Evolutionary conservation across 805 yeast species (phyloP), one percentile per base, ranked within the genome.

Genomic region (Candida odintsovae): DNA sequence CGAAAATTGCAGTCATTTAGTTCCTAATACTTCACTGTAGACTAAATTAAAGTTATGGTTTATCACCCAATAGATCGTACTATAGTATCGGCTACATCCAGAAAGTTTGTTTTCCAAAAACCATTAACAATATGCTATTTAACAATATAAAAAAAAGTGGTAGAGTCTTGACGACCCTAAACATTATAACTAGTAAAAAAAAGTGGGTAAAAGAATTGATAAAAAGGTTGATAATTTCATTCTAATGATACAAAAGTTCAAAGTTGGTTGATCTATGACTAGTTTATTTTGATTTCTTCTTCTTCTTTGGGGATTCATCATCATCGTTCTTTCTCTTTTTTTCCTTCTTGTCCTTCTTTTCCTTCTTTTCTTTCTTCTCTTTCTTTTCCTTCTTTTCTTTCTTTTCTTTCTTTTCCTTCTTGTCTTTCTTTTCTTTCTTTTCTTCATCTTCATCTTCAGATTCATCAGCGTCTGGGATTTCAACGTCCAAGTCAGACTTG

Each of bases 361-460:
- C 69, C 64, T 75, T 62, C 64, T 73, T 69, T 45, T 72, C 71
- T 63, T 76, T 63, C 66, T 77, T 72, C 65, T 76, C 63, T 63
- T 74, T 69, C 45, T 73, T 72, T 62, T 75, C 61, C 67, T 78
- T 73, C 37, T 76, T 71, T 62, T 77, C 71, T 68, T 77, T 72
- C 38, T 77, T 72, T 65, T 75, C 68, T 63, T 73, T 67, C 36
- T 71, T 68, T 56, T 75, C 67, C 66, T 76, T 69, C 43, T 71
- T 72, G 68, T 73, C 69, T 63, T 75, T 70, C 46, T 68, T 64
- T 59, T 74, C 64, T 55, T 70, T 68, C 44, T 68, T 67, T 55
- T 72, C 65, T 61, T 67, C 59, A 40, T 55, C 59, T 42, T 64
- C 68, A 45, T 64, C 67, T 44, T 65, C 69, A 23, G 61, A 67